Conservation (phyloP, 371 early-diverging fungal species). For the Phascolomyces articulosus region DNA sequence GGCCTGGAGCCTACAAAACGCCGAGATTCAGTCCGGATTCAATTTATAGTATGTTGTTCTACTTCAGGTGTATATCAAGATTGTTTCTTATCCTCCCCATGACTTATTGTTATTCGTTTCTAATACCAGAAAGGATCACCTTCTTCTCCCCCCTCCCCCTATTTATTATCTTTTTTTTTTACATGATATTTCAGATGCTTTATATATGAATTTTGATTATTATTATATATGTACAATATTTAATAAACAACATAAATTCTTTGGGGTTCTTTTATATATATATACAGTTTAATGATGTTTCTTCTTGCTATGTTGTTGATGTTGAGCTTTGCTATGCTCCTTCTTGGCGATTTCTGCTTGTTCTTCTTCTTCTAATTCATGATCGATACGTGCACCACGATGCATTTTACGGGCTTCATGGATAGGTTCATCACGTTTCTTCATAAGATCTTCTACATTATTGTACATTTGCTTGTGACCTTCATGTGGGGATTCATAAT, state of each 20-base stretch:
- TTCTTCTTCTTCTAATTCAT: conserved; percentile 18
- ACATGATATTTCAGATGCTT: too few species aligned
- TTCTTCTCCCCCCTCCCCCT: too few species aligned
- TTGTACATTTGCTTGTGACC: conserved; percentile 22
- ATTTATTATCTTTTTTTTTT: too few species aligned
- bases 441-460: conserved; percentile 7
- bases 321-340: not conserved
- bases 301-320: not conserved
- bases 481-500: conserved; percentile 15
- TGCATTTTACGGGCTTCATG: conserved; percentile 3
- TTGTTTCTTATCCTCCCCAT: too few species aligned
- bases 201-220: too few species aligned
- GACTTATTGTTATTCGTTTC: too few species aligned
- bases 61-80: too few species aligned
- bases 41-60: too few species aligned
- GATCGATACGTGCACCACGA: conserved; percentile 19
- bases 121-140: too few species aligned
- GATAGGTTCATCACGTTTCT: conserved; percentile 11
- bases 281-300: not conserved
- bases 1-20: not conserved
- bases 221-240: too few species aligned
- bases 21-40: not conserved
- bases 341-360: conserved; percentile 7
- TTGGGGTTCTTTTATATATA: not conserved
- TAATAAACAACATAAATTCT: too few species aligned